Conservation (phyloP, 305 asterid species). For the Solanum hybrid region DNA sequence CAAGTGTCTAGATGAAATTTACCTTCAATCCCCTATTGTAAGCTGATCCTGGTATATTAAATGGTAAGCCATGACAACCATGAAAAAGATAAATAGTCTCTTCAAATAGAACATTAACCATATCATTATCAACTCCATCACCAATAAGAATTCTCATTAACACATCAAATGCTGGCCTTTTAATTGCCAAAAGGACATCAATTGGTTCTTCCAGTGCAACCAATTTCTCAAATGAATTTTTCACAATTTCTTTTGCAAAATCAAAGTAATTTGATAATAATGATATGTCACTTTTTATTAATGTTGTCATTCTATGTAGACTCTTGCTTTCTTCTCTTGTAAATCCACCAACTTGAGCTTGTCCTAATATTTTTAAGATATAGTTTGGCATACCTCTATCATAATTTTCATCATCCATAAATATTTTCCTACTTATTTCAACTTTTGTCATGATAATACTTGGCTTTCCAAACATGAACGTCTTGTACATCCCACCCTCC, state of each 20-base stretch:
- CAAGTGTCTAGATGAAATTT: background rate
- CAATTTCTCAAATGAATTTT: slow-evolving; percentile 46
- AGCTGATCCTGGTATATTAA: slow-evolving; percentile 74
- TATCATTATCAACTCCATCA: slow-evolving; percentile 31
- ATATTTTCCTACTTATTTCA: slow-evolving; percentile 54
- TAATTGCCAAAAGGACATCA: slow-evolving; percentile 45
- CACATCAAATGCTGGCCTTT: slow-evolving; percentile 56
- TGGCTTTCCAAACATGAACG: slow-evolving; percentile 62
- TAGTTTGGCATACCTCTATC: slow-evolving; percentile 68
- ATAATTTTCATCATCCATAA: slow-evolving; percentile 60
- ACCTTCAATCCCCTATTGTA: slow-evolving; percentile 64
- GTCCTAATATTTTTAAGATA: slow-evolving; percentile 45
- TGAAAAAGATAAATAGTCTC: slow-evolving; percentile 43
- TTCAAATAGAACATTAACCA: slow-evolving; percentile 37
- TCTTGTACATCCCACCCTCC: slow-evolving; percentile 51
- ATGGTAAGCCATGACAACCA: slow-evolving; percentile 62
- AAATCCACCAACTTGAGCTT: slow-evolving; percentile 43
- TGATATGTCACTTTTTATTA: slow-evolving; percentile 56
- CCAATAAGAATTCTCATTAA: slow-evolving; percentile 70
- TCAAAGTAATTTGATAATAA: slow-evolving; percentile 37
- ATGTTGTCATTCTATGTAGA: slow-evolving; percentile 48
- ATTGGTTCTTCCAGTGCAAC: slow-evolving; percentile 36
- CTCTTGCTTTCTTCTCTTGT: slow-evolving; percentile 49
- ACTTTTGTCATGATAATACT: slow-evolving; percentile 56
- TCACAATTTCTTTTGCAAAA: slow-evolving; percentile 44